Conservation (phyloP, 116 monocot species). For the Dioscorea cayenensis region DNA sequence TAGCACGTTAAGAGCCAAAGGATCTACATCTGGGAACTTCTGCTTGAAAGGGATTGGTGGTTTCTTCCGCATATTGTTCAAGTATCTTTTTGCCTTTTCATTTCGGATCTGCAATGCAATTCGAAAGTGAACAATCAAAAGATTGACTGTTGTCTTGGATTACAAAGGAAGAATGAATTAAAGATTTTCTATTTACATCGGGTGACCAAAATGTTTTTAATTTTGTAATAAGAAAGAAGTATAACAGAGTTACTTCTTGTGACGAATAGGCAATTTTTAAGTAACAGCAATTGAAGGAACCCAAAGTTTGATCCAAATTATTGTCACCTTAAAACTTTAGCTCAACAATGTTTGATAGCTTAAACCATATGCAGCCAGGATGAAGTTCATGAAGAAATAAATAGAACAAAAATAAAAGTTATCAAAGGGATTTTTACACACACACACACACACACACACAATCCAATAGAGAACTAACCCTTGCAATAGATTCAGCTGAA, state of each 20-base stretch:
- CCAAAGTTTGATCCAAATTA: no score
- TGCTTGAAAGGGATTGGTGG: constrained; percentile 42
- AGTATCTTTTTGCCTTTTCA: constrained; percentile 63
- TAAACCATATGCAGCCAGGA: no score
- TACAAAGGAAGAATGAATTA: not conserved
- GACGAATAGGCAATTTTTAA: no score
- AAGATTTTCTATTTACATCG: no score
- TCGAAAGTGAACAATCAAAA: not conserved
- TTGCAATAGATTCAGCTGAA: constrained; percentile 45
- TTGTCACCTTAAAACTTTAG: no score
- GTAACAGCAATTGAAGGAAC: no score
- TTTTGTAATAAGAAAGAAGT: no score
- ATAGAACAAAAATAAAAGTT: not conserved
- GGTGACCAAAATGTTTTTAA: no score
- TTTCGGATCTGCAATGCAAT: constrained; percentile 41
- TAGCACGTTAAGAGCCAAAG: constrained; percentile 41
- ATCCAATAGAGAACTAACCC: constrained; percentile 26
- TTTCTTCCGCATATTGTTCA: constrained; percentile 53
- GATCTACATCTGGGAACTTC: constrained; percentile 59
- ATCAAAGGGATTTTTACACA: not conserved
- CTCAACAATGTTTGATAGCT: no score
- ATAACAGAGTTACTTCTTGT: no score
- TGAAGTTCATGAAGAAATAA: no score
- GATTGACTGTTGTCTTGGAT: not conserved
- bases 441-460: not conserved